Base-by-base conservation (phyloP, 352 stramenopile species). In the Aphanomyces stellatus region DNA sequence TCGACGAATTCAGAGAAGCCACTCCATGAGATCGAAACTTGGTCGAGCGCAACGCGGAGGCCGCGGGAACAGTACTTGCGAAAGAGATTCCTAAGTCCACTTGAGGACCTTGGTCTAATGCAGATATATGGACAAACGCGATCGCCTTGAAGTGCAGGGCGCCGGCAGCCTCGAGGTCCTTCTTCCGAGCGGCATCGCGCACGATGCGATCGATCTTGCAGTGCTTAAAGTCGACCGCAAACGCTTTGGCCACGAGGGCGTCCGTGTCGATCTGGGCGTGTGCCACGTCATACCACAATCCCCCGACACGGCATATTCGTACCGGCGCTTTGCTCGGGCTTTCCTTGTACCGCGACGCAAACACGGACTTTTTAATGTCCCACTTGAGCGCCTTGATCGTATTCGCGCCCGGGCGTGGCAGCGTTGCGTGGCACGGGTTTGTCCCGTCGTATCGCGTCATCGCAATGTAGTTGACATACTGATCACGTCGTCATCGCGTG, bases 281-380 rank as follows among this genome's bases (percentile, higher is more conserved):
- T 8, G 17, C 8, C 17, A 43, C 17, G 8, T 43, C 37, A 43
- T 43, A 43, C 17, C 17, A 17, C 37, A 43, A 43, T 43, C 8
- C 37, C 8, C 17, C 8, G 37, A 43, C 37, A 43, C 17, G 37
- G 17, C 37, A 17, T 17, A 43, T 43, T 43, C 24, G 19, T 33
- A 62, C 53, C 11, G 30, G 34, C 11, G 53, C 53, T 65, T 65
- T 65, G 59, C 59, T 65, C 15, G 59, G 59, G 27, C 59, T 65
- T n/a, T 65, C 59, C 19, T 65, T 65, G 59, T 28, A 49, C 10
- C 82, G 76, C 25, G 77, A 70, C 5, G 79, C 76, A 55, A 91
- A 91, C 2, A 91, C 82, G 27, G 78, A 88, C 60, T 86, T 85
- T 75, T 91, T 88, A 62, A 91, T 91, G 61, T 91, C 83, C 83